These are phyloP conservation scores for Plasmodium yoelii DNA, from an alignment of 169 alveolate species.

Conservation along the genomic window DNA sequence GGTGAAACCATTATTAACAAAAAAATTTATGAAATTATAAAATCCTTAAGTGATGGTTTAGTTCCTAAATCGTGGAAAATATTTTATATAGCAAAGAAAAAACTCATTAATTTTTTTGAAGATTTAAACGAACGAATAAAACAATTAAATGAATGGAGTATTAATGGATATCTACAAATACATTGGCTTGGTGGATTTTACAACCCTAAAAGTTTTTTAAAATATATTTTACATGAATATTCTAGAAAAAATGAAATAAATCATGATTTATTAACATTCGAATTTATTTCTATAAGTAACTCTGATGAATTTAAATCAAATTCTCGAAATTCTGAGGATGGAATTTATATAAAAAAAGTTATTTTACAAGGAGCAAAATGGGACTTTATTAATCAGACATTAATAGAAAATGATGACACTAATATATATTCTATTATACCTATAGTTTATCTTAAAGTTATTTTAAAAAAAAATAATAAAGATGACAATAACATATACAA, in stretches of 20 bases:
- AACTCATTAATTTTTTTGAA: conserved; percentile 42
- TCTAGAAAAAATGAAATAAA: conserved; percentile 71
- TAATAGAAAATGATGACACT: conserved; percentile 93
- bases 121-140: conserved; percentile 71
- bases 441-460: conserved; percentile 93
- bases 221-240: conserved; percentile 71
- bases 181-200: conserved; percentile 76
- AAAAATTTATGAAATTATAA: conserved; percentile 55
- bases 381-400: conserved; percentile 90
- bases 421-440: conserved; percentile 92
- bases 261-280: conserved; percentile 67
- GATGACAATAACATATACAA: conserved; percentile 83
- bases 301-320: conserved; percentile 55
- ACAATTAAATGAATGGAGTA: conserved; percentile 75
- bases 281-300: conserved; percentile 42
- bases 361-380: conserved; percentile 96
- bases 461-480: conserved; percentile 86
- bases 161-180: conserved; percentile 45
- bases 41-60: conserved; percentile 35
- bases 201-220: conserved; percentile 71
- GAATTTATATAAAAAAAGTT: conserved; percentile 91
- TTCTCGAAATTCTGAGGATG: conserved; percentile 86
- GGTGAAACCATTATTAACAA: conserved; percentile 69
- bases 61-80: conserved; percentile 74
- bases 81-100: conserved; percentile 54